Percentiles rank a stretch among this genome's conserved stretches.
Evolutionary conservation across 2,329 filamentous ascomycete genomes (phyloP).

Genomic region (Ceratocystis diversiconidia): DNA sequence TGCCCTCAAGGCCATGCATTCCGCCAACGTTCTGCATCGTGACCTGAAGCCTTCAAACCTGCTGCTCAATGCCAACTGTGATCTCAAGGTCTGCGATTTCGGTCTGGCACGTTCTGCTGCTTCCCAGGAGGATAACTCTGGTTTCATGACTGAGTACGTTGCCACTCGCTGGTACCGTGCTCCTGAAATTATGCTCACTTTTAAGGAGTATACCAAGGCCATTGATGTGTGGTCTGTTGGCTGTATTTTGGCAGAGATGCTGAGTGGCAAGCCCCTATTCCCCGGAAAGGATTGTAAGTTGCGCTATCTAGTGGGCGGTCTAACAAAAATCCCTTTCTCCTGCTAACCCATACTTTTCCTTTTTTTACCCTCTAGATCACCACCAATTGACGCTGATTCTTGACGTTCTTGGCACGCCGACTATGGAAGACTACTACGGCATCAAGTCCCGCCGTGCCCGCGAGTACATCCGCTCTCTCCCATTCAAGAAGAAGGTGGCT

Average conservation of each 20-base stretch:
- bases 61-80: slow-evolving; percentile 94
- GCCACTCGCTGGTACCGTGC: slow-evolving; percentile 98
- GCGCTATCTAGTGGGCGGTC: background rate
- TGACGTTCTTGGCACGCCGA: slow-evolving; percentile 92
- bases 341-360: background rate
- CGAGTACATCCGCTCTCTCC: slow-evolving; percentile 94
- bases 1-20: slow-evolving; percentile 98
- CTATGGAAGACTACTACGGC: slow-evolving; percentile 99
- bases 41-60: slow-evolving; percentile 97
- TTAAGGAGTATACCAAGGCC: slow-evolving; percentile 99
- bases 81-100: slow-evolving; percentile 98
- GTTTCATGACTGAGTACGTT: slow-evolving; percentile 99
- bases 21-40: slow-evolving; percentile 91
- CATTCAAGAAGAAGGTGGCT: slow-evolving; percentile 99
- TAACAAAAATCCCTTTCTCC: too few species aligned
- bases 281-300: slow-evolving; percentile 91
- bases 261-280: slow-evolving; percentile 95
- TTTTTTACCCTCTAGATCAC: slow-evolving; percentile 51
- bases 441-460: slow-evolving; percentile 96
- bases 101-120: slow-evolving; percentile 89
- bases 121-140: slow-evolving; percentile 97
- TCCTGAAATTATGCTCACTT: slow-evolving; percentile 98
- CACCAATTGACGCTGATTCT: slow-evolving; percentile 95
- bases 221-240: slow-evolving; percentile 99
- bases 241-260: slow-evolving; percentile 96